Percentiles rank a stretch among this genome's conserved stretches.
These are phyloP conservation scores for Aspergillus spinulosporus DNA, from an alignment of 2,329 filamentous ascomycete species.

Conservation along the genomic window DNA sequence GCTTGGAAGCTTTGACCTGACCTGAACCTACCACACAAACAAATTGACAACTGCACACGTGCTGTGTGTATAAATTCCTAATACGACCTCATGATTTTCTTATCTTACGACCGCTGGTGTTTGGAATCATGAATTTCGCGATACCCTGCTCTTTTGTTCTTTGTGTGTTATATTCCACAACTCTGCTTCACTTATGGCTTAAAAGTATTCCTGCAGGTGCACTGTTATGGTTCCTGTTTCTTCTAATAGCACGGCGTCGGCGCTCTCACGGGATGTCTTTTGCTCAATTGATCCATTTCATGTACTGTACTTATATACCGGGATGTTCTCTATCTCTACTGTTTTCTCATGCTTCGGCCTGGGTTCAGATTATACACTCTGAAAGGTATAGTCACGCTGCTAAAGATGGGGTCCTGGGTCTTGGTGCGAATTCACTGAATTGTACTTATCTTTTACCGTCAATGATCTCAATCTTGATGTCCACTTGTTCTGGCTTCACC, in stretches of 20 bases:
- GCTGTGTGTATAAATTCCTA: background rate
- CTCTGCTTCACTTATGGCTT: background rate
- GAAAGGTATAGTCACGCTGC: background rate
- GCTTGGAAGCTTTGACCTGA: conserved; percentile 35
- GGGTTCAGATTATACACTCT: background rate
- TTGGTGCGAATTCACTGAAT: background rate
- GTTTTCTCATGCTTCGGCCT: background rate
- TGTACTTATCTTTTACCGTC: background rate
- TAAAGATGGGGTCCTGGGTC: background rate
- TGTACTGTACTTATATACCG: conserved; percentile 11
- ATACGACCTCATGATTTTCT: conserved; percentile 11
- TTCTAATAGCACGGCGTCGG: conserved; percentile 5
- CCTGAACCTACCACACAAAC: no score
- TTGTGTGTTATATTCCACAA: background rate
- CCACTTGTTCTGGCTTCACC: background rate
- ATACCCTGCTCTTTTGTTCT: conserved; percentile 30
- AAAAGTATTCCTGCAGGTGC: background rate
- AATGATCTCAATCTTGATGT: background rate
- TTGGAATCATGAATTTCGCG: conserved; percentile 27
- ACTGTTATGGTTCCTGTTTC: background rate
- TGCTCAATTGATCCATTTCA: background rate
- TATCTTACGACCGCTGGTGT: conserved; percentile 26
- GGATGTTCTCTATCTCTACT: background rate
- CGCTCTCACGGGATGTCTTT: background rate
- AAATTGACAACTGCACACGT: background rate